These are phyloP conservation scores for Pseudonectria buxi DNA, from an alignment of 2,329 filamentous ascomycete species.

Conservation along the genomic window DNA sequence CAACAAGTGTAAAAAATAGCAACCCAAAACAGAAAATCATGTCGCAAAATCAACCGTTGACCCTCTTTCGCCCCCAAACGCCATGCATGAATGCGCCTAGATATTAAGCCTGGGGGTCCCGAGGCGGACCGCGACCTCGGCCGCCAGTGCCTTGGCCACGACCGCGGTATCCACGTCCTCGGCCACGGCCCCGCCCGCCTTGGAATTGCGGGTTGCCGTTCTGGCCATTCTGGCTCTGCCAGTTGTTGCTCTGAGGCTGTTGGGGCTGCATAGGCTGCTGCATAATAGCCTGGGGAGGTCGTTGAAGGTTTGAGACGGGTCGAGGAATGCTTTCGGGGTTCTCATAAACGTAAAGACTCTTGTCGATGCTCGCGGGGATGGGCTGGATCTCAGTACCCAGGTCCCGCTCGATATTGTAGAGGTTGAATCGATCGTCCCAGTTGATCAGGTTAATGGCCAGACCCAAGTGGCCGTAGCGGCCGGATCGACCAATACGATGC, in stretches of 20 bases:
- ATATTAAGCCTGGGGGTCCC: conserved; percentile 29
- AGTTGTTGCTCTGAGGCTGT: conserved; percentile 31
- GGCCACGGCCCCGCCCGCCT: conserved; percentile 31
- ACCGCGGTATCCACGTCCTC: conserved; percentile 33
- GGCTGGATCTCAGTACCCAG: conserved; percentile 94
- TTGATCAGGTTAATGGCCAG: conserved; percentile 98
- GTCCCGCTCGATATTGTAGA: conserved; percentile 98
- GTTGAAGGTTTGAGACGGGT: conserved; percentile 52
- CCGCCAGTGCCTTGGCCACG: conserved; percentile 28
- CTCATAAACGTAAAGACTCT: conserved; percentile 97
- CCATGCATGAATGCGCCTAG: conserved; percentile 19
- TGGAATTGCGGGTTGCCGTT: conserved; percentile 29
- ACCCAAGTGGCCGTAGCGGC: conserved; percentile 93
- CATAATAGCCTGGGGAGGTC: conserved; percentile 19
- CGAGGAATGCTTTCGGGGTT: conserved; percentile 91
- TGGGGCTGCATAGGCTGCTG: conserved; percentile 25
- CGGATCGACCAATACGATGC: conserved; percentile 95
- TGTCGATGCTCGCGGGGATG: conserved; percentile 93
- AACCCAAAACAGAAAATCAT: conserved; percentile 24
- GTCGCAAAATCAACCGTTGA: conserved; percentile 18
- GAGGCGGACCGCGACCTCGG: conserved; percentile 31
- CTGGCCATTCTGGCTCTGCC: conserved; percentile 34
- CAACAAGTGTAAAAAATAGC: conserved; percentile 27
- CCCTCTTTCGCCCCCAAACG: conserved; percentile 19
- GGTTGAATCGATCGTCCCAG: conserved; percentile 97